Conservation (phyloP, 225 moss, liverwort and hornwort genomes). For the Lunularia cruciata region DNA sequence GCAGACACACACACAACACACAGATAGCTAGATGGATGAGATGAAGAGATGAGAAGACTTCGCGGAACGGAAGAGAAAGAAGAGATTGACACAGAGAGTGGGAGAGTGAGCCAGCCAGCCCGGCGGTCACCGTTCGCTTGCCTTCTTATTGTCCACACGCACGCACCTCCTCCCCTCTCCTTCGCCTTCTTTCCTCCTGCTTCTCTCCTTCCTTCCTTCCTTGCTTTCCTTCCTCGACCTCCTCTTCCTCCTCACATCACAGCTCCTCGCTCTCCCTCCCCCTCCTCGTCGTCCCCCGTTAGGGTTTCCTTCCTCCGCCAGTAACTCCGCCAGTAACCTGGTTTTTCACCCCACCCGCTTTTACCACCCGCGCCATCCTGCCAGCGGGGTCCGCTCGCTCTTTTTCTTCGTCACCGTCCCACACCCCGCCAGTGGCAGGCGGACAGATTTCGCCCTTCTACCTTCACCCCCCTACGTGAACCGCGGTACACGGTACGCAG, state of each 20-base stretch:
- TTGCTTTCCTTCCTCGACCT: background rate
- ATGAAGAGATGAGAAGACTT: background rate
- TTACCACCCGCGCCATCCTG: no score
- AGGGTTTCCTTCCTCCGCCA: no score
- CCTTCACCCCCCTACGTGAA: no score
- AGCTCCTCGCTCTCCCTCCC: background rate
- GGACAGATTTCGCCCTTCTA: no score
- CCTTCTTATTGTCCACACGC: conserved; percentile 25
- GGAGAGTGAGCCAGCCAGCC: conserved; percentile 12
- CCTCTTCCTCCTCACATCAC: background rate
- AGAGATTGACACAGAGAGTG: background rate
- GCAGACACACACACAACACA: background rate
- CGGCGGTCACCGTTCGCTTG: conserved; percentile 9
- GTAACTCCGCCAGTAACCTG: no score
- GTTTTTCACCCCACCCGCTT: no score
- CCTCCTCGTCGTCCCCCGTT: background rate
- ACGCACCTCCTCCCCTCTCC: background rate
- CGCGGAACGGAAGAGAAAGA: background rate
- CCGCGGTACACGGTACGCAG: no score
- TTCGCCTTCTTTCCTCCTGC: background rate
- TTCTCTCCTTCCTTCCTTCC: background rate
- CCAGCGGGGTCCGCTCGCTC: no score
- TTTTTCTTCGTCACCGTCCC: no score
- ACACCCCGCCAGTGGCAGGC: no score
- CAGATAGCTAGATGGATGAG: background rate